A percentile compares a stretch with the other conserved stretches of the same genome.
Evolutionary conservation across 2,329 filamentous ascomycete species (phyloP).

Genomic region (Calonectria montana): DNA sequence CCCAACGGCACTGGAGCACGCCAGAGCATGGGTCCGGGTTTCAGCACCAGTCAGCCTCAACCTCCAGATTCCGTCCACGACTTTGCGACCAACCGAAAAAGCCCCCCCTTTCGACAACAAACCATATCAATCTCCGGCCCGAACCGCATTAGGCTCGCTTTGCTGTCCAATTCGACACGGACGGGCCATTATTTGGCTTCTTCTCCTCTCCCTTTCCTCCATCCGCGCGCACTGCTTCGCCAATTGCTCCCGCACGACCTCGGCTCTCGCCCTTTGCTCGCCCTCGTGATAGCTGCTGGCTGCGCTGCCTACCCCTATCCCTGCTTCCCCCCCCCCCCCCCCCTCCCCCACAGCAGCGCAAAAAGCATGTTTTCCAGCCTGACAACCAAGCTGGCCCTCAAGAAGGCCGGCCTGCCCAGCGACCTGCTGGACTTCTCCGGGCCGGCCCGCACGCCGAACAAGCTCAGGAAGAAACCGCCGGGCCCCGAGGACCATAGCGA

Average conservation of each 20-base stretch:
- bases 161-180: conserved; percentile 5
- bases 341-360: not conserved
- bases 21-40: conserved; percentile 19
- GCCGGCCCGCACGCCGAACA: conserved; percentile 43
- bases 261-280: not conserved
- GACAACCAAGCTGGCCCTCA: conserved; percentile 68
- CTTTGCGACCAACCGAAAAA: not conserved
- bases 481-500: conserved; percentile 45
- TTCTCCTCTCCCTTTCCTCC: not conserved
- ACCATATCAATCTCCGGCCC: conserved; percentile 11
- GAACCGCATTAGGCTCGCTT: conserved; percentile 9
- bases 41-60: conserved; percentile 23
- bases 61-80: conserved; percentile 9
- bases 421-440: conserved; percentile 57
- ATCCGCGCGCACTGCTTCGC: conserved; percentile 4
- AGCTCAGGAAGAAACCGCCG: conserved; percentile 46
- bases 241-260: conserved; percentile 7
- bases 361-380: conserved; percentile 65
- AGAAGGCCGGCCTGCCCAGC: conserved; percentile 65
- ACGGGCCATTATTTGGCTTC: not conserved
- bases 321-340: not conserved
- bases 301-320: not conserved
- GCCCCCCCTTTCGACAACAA: conserved; percentile 16
- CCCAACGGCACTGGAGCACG: not conserved
- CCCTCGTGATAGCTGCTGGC: not conserved